A percentile compares a stretch with the other conserved stretches of the same genome.
These are phyloP conservation scores for Solanum chacoense DNA, from an alignment of 305 asterid genomes.

Conservation along the genomic window DNA sequence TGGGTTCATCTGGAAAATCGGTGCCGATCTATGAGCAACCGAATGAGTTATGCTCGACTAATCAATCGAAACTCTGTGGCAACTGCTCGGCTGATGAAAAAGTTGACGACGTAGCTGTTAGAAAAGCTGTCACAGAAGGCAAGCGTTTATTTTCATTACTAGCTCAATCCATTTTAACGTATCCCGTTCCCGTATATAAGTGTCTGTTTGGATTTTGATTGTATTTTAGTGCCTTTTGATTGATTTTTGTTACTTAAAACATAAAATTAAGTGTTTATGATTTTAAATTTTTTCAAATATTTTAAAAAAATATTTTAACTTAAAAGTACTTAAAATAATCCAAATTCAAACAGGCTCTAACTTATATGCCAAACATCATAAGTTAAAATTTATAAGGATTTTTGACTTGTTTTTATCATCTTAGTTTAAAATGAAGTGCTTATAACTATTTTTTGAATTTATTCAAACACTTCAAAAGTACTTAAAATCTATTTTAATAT, in stretches of 20 bases:
- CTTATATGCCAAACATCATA: background rate
- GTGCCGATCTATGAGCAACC: slow-evolving; percentile 15
- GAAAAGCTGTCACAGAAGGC: slow-evolving; percentile 35
- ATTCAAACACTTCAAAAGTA: background rate
- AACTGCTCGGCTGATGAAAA: background rate
- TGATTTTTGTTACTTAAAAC: background rate
- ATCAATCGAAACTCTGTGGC: slow-evolving; percentile 30
- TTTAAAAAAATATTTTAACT: no score
- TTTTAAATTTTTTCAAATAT: no score
- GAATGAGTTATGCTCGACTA: slow-evolving; percentile 38
- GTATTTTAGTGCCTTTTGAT: background rate
- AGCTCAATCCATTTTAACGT: background rate
- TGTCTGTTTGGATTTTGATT: background rate
- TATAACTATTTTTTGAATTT: no score
- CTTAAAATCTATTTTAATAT: no score
- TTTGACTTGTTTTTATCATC: no score
- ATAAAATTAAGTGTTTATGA: background rate
- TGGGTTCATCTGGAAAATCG: slow-evolving; percentile 26
- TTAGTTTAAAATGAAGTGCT: background rate
- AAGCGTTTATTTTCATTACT: background rate
- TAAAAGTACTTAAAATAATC: no score
- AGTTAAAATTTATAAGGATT: no score
- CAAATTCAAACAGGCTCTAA: background rate
- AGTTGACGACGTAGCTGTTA: slow-evolving; percentile 1
- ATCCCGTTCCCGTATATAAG: no score